Base-by-base conservation (phyloP, 2,329 filamentous ascomycete genomes). In the Gnomoniopsis smithogilvyi region DNA sequence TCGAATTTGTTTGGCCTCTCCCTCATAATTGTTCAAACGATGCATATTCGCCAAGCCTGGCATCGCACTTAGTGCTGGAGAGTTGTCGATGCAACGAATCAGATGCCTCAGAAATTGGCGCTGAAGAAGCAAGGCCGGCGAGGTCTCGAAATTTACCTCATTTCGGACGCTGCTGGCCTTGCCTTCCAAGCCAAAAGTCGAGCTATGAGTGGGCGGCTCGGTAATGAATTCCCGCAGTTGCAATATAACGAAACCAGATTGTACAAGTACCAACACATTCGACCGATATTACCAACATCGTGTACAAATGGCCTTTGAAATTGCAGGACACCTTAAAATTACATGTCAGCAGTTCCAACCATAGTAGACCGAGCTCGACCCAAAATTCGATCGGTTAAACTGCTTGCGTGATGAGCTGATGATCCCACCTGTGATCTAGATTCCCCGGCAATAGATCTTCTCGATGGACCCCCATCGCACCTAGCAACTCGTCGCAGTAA, bases 131-230 rank as follows among this genome's bases (percentile, higher is more conserved):
- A 8, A n/a, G 4, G 36, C 12, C 11, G 36, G 12, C 36, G 6
- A 12, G 26, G 26, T 4, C 26, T 41, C 36, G 36, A 41, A 12
- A 12, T 41, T n/a, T n/a, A 41, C 11, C 17, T 41, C 36, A 41
- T 41, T 12, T 41, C 36, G 36, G 36, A 14, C 36, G 6, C 15
- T 14, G 36, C 15, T 41, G 36, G 17, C 36, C 12, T 11, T 30
- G 26, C 26, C 26, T 8, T 30, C 8, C 26, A 30, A 30, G 4
- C 4, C 26, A 8, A 30, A 30, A 30, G 36, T 15, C 24, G 15
- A 24, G 26, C 30, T 30, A 26, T 59, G 51, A 52, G 56, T 61
- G 59, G 59, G 33, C 45, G 46, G 17, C 17, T 55, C 26, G n/a
- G 34, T 53, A 50, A 53, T 59, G 56, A 61, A 26, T 21, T 26